phyloP scores from a whole-genome alignment of 441 rosid genomes.

The Corymbia calophylla region DNA sequence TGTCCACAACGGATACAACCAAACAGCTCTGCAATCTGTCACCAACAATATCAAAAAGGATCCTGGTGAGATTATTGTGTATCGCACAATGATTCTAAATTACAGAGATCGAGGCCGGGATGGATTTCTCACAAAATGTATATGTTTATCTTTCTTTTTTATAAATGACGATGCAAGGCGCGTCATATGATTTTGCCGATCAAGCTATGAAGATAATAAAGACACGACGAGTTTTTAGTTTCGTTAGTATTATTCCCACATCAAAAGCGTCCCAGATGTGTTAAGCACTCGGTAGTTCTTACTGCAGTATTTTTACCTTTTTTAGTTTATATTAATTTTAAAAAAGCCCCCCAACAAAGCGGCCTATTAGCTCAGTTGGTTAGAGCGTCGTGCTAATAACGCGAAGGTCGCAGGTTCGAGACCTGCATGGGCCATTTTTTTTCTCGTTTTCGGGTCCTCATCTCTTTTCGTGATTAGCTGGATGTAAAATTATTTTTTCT shows the following conservation, averaged over 20 bases:
- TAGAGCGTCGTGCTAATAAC: slow-evolving; percentile 4
- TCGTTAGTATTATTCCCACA: neutral
- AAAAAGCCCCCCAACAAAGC: fast-evolving
- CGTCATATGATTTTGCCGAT: neutral
- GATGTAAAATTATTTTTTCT: no score
- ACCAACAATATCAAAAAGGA: neutral
- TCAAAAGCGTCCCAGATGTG: neutral
- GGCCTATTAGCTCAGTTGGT: slow-evolving; percentile 2
- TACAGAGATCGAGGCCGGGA: neutral
- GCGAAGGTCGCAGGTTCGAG: slow-evolving; percentile 9
- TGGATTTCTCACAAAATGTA: neutral
- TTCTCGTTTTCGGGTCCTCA: no score
- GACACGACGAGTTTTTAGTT: no score
- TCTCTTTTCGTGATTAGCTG: no score
- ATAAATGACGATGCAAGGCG: neutral
- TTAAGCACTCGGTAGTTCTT: neutral
- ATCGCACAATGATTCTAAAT: neutral
- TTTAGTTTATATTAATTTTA: fast-evolving
- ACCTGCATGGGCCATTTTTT: neutral
- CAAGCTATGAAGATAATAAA: neutral
- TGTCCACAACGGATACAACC: neutral
- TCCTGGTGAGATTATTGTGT: neutral
- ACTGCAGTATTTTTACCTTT: neutral
- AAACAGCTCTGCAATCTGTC: neutral
- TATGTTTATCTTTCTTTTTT: neutral